Evolutionary conservation across 345 rosid species (phyloP).

Genomic region (Leavenworthia alabamica): DNA sequence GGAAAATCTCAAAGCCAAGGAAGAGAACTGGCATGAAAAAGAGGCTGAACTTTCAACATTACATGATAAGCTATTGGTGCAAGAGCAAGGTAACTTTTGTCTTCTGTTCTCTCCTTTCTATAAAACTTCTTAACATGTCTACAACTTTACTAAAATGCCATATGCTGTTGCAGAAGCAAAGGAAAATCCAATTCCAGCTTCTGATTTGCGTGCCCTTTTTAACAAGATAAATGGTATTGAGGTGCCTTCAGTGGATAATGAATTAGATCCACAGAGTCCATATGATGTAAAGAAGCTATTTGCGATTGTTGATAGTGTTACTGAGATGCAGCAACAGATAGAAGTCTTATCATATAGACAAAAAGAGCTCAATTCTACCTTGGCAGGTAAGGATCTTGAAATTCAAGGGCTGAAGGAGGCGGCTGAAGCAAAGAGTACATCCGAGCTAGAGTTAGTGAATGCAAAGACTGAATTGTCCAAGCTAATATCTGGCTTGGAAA

Average conservation of each 20-base stretch:
- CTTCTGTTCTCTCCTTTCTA: constrained; percentile 3
- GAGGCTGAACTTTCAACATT: constrained; percentile 49
- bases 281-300: constrained; percentile 50
- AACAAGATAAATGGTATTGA: constrained; percentile 49
- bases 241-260: constrained; percentile 39
- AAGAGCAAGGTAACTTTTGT: constrained; percentile 48
- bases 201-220: constrained; percentile 45
- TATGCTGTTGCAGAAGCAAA: constrained; percentile 41
- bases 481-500: constrained; percentile 48
- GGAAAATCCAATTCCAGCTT: constrained; percentile 42
- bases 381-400: constrained; percentile 48
- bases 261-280: constrained; percentile 34
- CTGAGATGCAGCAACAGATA: constrained; percentile 49
- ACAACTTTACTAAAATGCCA: constrained; percentile 8
- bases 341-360: constrained; percentile 41
- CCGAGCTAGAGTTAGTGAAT: constrained; percentile 40
- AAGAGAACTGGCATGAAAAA: constrained; percentile 58
- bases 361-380: constrained; percentile 46
- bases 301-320: constrained; percentile 45
- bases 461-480: constrained; percentile 47
- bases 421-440: constrained; percentile 28
- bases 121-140: constrained; percentile 5
- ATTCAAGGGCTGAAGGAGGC: constrained; percentile 53
- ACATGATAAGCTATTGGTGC: constrained; percentile 26
- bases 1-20: constrained; percentile 38